Evolutionary conservation across 306 rosid species (phyloP).

Genomic region (Urtica urens): DNA sequence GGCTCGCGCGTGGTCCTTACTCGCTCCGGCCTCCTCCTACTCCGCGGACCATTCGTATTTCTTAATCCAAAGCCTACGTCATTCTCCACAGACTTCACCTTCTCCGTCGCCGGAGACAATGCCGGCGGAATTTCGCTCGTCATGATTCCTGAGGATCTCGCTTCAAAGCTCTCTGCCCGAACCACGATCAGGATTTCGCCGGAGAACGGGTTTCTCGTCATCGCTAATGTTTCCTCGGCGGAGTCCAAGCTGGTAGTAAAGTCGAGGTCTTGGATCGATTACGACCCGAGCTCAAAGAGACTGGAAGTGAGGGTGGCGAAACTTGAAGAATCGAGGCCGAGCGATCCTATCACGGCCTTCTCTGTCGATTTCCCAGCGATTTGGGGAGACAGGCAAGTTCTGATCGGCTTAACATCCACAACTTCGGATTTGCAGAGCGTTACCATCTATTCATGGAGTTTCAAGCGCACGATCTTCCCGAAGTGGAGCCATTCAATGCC

Average conservation of each 20-base stretch:
- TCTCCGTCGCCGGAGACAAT: constrained; percentile 35
- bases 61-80: constrained; percentile 13
- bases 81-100: constrained; percentile 32
- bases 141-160: constrained; percentile 20
- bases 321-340: constrained; percentile 32
- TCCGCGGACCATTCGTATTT: constrained; percentile 20
- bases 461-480: constrained; percentile 21
- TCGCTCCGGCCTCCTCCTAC: constrained; percentile 41
- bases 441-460: constrained; percentile 46
- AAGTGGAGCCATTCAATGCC: constrained; percentile 42
- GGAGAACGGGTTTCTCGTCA: constrained; percentile 16
- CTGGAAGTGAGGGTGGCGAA: constrained; percentile 42
- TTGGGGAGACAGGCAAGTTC: constrained; percentile 33
- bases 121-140: constrained; percentile 33
- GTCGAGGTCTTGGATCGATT: constrained; percentile 59
- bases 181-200: constrained; percentile 21
- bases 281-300: constrained; percentile 27
- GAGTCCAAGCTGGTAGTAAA: constrained; percentile 29
- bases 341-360: constrained; percentile 29
- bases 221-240: constrained; percentile 24
- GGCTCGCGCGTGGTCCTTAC: constrained; percentile 35
- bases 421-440: constrained; percentile 36
- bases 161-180: constrained; percentile 16
- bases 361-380: constrained; percentile 34
- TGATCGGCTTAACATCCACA: constrained; percentile 41